These are phyloP conservation scores for Beauveria sp. DNA, from an alignment of 2,329 filamentous ascomycete species.

Conservation along the genomic window DNA sequence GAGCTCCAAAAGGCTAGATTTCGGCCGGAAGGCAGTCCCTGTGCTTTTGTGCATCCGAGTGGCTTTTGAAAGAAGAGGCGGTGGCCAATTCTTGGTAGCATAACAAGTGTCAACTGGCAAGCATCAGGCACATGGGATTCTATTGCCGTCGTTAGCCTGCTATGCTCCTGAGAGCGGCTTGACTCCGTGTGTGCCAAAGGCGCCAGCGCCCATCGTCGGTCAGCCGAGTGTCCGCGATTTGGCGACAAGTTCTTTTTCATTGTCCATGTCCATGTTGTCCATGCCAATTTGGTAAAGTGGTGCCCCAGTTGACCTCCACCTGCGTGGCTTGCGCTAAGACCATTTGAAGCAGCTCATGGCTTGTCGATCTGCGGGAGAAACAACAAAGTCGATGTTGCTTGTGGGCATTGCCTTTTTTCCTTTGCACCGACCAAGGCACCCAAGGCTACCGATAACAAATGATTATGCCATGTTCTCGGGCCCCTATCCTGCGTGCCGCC, in stretches of 20 bases:
- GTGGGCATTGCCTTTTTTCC: background rate
- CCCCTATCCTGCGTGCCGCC: background rate
- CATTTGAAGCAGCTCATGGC: background rate
- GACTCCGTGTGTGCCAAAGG: no score
- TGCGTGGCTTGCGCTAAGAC: constrained; percentile 2
- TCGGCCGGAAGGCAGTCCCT: background rate
- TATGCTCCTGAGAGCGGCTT: no score
- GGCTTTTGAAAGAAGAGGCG: background rate
- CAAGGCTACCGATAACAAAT: no score
- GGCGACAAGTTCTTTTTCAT: background rate
- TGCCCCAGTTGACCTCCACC: background rate
- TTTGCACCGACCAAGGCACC: background rate
- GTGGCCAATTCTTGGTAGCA: background rate
- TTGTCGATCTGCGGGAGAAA: constrained; percentile 2
- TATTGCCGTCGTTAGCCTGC: background rate
- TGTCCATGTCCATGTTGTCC: background rate
- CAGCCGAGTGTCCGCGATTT: background rate
- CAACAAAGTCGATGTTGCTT: background rate
- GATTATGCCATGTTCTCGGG: no score
- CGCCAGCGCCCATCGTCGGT: background rate
- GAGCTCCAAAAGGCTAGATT: background rate
- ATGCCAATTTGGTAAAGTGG: background rate
- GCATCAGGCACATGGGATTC: background rate
- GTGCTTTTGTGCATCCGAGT: background rate
- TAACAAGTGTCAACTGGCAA: background rate